Evolutionary conservation across 139 green algal genomes (phyloP).

Genomic region (Diplosphaera chodatii): DNA sequence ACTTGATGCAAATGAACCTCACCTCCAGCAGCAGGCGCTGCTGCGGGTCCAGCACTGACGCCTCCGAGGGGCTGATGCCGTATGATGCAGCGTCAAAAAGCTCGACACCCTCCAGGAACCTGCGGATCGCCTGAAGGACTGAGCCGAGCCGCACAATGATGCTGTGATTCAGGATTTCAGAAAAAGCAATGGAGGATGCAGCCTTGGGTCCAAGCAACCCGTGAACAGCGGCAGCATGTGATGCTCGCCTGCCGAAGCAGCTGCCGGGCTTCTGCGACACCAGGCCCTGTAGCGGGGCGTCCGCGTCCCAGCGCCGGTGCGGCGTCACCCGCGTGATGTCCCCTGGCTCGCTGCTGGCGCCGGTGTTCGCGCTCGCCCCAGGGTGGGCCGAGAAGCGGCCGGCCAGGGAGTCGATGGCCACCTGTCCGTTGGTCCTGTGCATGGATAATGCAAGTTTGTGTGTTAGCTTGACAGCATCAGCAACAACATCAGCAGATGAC

Average conservation of each 20-base stretch:
- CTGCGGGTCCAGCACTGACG: conserved; percentile 49
- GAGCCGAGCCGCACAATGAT: too few relatives aligned
- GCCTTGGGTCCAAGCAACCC: too few relatives aligned
- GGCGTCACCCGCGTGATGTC: conserved; percentile 8
- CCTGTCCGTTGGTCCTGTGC: not conserved
- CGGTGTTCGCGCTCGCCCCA: not conserved
- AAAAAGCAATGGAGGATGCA: too few relatives aligned
- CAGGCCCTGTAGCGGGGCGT: not conserved
- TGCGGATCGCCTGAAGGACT: too few relatives aligned
- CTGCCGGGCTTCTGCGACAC: conserved; percentile 16
- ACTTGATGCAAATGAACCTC: too few relatives aligned
- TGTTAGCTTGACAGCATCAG: too few relatives aligned
- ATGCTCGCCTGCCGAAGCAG: conserved; percentile 13
- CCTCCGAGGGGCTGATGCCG: conserved; percentile 42
- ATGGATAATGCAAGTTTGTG: too few relatives aligned
- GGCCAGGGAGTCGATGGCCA: conserved; percentile 1
- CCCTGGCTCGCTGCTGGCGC: too few relatives aligned
- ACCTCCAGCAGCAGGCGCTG: conserved; percentile 49
- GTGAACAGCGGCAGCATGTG: too few relatives aligned
- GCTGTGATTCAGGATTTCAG: too few relatives aligned
- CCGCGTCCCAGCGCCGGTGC: conserved; percentile 49
- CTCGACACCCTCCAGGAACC: conserved; percentile 41
- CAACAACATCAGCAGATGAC: too few relatives aligned
- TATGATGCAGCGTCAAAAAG: conserved; percentile 42
- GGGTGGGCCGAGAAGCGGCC: conserved; percentile 11